Evolutionary conservation across 164 flowering plant species (phyloP).

Genomic region (Akebia trifoliata): DNA sequence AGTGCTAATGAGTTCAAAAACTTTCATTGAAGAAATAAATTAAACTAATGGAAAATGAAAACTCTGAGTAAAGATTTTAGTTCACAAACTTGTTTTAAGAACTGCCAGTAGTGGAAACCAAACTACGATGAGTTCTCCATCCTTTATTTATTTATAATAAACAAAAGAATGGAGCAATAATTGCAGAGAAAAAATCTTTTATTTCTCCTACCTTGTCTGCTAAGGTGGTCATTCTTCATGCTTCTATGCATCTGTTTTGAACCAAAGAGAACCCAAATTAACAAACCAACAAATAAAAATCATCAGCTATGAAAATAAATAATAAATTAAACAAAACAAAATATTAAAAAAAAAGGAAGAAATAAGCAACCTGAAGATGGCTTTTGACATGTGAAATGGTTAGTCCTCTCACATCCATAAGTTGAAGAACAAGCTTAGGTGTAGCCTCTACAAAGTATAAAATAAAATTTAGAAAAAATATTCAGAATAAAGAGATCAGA

Average conservation of each 20-base stretch:
- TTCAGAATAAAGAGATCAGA: neutral
- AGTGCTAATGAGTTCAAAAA: slow-evolving; percentile 6
- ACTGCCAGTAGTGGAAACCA: slow-evolving; percentile 22
- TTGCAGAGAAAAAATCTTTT: neutral
- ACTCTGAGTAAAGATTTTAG: neutral
- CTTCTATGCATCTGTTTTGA: slow-evolving; percentile 68
- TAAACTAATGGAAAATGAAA: slow-evolving; percentile 15
- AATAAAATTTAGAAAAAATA: neutral
- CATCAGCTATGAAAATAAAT: neutral
- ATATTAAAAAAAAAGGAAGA: neutral
- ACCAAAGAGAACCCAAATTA: slow-evolving; percentile 4
- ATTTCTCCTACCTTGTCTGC: slow-evolving; percentile 38
- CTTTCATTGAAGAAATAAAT: slow-evolving; percentile 14
- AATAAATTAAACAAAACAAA: neutral
- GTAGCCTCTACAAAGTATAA: slow-evolving; percentile 57
- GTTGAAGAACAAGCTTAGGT: slow-evolving; percentile 79
- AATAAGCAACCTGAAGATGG: slow-evolving; percentile 70
- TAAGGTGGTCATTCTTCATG: slow-evolving; percentile 46
- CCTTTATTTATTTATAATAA: neutral
- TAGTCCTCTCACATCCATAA: slow-evolving; percentile 84
- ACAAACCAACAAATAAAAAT: neutral
- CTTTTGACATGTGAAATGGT: slow-evolving; percentile 92
- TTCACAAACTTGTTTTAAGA: slow-evolving; percentile 9
- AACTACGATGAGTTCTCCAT: neutral
- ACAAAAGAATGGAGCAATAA: neutral